Evolutionary conservation across 805 yeast species (phyloP), one percentile per base, ranked within the genome.

Genomic region (Candida oleophila): DNA sequence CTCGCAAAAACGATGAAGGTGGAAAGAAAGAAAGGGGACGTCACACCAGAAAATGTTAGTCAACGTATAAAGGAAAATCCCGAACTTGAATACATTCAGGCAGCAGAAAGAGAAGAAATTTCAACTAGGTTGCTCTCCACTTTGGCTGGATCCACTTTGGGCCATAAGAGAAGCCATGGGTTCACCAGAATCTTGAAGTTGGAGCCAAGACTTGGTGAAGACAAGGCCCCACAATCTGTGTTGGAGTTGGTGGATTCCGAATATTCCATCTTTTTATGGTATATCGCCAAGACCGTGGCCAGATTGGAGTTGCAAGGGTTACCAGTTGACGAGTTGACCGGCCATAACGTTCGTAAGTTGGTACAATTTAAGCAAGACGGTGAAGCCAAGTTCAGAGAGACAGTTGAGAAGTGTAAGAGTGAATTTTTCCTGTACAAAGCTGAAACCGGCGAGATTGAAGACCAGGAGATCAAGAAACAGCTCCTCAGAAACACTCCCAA

Each of bases 211-310:
- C 65, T 85, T 41, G 91, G 94, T 46, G 74, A 71, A 50, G 99
- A 94, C 63, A 86, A 83, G 50, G 96, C 97, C 0, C 91, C 91
- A 28, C 94, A 88, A 75, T 83, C 94, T 0, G 83, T 91, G 7
- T 60, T 94, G 45, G 99, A 94, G 66, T 73, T 94, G 41, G 95
- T 92, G 1, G 96, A 87, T 55, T 61, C 73, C 1, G 70, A 62
- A 2, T 67, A 57, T 48, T 96, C 89, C 61, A 77, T 87, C 74
- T 80, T 84, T 55, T 77, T 82, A 53, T 87, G 95, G 82, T 69
- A 81, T 57, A 76, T 82, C 7, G 96, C 96, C n/a, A 80, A 88
- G 64, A 74, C 81, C 3, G 92, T 87, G 4, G 96, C 96, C n/a
- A 77, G 96, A 54, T 71, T 85, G 44, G 83, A 87, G 66, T 66